Conservation (phyloP, 139 green algal genomes). For the Trebouxia sp. region DNA sequence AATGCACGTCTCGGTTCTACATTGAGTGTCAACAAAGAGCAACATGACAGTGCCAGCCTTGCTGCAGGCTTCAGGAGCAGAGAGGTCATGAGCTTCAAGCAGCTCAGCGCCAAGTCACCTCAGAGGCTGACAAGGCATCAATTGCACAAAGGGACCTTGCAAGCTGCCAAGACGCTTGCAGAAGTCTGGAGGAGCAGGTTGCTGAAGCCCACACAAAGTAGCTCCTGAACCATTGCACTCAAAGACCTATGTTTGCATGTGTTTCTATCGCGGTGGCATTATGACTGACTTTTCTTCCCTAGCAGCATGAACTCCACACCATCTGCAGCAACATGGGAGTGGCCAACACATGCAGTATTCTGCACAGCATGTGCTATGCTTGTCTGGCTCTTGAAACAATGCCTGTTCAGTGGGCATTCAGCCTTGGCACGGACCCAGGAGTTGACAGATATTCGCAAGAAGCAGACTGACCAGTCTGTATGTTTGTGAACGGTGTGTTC, state of each 20-base stretch:
- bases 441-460: no score
- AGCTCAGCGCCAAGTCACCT: neutral
- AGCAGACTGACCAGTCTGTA: neutral
- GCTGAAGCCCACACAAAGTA: neutral
- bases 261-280: no score
- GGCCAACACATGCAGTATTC: no score
- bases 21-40: neutral
- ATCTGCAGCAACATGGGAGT: no score
- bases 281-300: no score
- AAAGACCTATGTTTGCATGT: no score
- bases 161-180: neutral
- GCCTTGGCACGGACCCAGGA: no score
- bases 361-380: no score
- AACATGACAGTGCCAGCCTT: neutral
- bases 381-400: no score
- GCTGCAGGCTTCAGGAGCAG: conserved; percentile 7
- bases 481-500: no score
- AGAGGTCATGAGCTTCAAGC: neutral
- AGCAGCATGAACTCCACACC: no score
- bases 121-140: neutral
- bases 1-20: neutral
- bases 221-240: neutral
- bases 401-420: no score
- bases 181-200: conserved; percentile 1
- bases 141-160: neutral